A percentile compares a stretch with the other conserved stretches of the same genome.
These are phyloP conservation scores for Amylocarpus encephaloides DNA, from an alignment of 2,329 filamentous ascomycete genomes.

Conservation along the genomic window DNA sequence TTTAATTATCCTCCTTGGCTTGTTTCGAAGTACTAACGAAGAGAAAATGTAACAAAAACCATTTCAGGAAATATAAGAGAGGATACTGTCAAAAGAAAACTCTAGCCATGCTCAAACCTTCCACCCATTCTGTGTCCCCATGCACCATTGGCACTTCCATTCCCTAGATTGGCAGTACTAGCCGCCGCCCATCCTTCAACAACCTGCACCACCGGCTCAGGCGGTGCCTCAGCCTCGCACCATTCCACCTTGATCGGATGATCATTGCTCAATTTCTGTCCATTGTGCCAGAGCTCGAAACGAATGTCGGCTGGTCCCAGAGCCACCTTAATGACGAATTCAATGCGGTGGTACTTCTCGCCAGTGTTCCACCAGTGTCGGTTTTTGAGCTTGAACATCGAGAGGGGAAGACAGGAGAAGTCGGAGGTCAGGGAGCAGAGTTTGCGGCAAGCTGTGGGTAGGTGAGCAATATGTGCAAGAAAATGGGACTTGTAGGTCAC, in stretches of 20 bases:
- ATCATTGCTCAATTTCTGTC: constrained; percentile 11
- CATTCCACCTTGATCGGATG: constrained; percentile 12
- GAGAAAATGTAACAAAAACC: too few relatives aligned
- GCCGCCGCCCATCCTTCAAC: too few relatives aligned
- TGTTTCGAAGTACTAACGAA: too few relatives aligned
- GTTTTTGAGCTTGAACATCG: constrained; percentile 15
- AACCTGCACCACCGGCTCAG: not conserved
- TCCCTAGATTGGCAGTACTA: too few relatives aligned
- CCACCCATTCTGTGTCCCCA: too few relatives aligned
- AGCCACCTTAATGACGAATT: constrained; percentile 13
- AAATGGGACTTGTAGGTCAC: not conserved
- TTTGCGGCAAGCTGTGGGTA: constrained; percentile 3
- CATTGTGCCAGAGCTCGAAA: constrained; percentile 12
- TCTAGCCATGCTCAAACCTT: too few relatives aligned
- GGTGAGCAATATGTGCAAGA: not conserved
- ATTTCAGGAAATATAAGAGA: too few relatives aligned
- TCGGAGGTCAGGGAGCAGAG: constrained; percentile 12
- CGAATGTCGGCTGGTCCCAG: constrained; percentile 11
- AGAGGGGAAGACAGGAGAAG: constrained; percentile 10
- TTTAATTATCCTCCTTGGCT: too few relatives aligned
- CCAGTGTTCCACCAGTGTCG: constrained; percentile 14
- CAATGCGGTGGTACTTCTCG: constrained; percentile 13
- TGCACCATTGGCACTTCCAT: too few relatives aligned
- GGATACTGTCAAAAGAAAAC: too few relatives aligned
- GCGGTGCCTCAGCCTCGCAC: constrained; percentile 19